These are phyloP conservation scores for Fusarium penzigii DNA, from an alignment of 2,329 filamentous ascomycete species.

Conservation along the genomic window DNA sequence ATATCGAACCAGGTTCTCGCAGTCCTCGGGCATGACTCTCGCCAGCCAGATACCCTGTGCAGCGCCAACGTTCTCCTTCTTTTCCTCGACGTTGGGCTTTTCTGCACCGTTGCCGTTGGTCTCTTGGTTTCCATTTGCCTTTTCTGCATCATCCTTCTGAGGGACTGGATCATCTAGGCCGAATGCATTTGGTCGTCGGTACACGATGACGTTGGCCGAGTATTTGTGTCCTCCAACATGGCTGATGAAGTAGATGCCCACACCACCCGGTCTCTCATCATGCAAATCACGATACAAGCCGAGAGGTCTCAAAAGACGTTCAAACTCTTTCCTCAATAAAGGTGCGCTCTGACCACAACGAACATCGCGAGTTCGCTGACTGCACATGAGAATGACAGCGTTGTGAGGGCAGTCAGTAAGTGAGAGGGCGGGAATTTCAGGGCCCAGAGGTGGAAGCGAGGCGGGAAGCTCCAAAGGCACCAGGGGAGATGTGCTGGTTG, in stretches of 20 bases:
- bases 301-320: slow-evolving; percentile 81
- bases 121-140: neutral
- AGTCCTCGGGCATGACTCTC: slow-evolving; percentile 81
- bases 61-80: slow-evolving; percentile 54
- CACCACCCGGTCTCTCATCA: slow-evolving; percentile 86
- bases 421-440: slow-evolving; percentile 34
- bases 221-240: slow-evolving; percentile 98
- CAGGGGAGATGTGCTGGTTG: slow-evolving; percentile 72
- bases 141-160: slow-evolving; percentile 15
- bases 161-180: slow-evolving; percentile 49
- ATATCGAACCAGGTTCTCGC: slow-evolving; percentile 86
- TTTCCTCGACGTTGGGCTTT: slow-evolving; percentile 25
- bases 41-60: slow-evolving; percentile 93
- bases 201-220: slow-evolving; percentile 90
- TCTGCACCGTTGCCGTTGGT: slow-evolving; percentile 22
- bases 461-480: slow-evolving; percentile 39
- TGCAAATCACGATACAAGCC: slow-evolving; percentile 85
- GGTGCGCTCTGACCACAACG: slow-evolving; percentile 94
- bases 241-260: slow-evolving; percentile 94
- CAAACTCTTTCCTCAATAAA: slow-evolving; percentile 82
- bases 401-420: slow-evolving; percentile 70
- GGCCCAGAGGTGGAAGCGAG: slow-evolving; percentile 32
- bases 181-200: slow-evolving; percentile 66
- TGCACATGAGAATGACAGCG: slow-evolving; percentile 89
- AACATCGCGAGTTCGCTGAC: slow-evolving; percentile 89